phyloP scores from a whole-genome alignment of 176 grass and related monocot species.

The Poa annua region DNA sequence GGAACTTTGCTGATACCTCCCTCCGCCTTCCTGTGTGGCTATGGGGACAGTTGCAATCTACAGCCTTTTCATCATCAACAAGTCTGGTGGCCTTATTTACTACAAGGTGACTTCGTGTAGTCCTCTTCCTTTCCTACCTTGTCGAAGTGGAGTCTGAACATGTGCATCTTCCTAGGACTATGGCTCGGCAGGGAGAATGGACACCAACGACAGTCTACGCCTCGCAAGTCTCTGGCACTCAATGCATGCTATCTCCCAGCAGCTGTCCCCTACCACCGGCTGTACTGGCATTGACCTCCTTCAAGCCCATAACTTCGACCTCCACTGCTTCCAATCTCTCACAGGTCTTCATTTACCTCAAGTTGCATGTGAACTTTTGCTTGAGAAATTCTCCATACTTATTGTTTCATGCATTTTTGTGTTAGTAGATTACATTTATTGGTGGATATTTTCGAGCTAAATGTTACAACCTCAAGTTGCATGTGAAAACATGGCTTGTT shows the following conservation, averaged over 20 bases:
- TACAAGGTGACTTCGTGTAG: constrained; percentile 63
- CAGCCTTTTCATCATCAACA: constrained; percentile 97
- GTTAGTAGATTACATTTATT: not conserved
- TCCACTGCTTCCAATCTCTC: constrained; percentile 93
- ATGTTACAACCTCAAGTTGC: not conserved
- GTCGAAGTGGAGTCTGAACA: constrained; percentile 21
- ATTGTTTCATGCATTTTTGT: no score
- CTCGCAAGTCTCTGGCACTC: constrained; percentile 97
- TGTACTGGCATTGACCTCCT: constrained; percentile 86
- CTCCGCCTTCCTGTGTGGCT: not conserved
- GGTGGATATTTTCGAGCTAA: not conserved
- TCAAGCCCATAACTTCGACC: constrained; percentile 88
- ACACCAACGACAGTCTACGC: constrained; percentile 89
- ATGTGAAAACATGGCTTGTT: not conserved
- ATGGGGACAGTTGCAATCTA: constrained; percentile 79
- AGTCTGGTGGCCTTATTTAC: constrained; percentile 95
- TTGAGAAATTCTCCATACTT: not conserved
- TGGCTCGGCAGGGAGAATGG: constrained; percentile 81
- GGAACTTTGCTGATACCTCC: not conserved
- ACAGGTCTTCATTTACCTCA: constrained; percentile 56
- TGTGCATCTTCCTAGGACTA: constrained; percentile 64
- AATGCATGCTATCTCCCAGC: constrained; percentile 98
- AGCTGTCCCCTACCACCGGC: constrained; percentile 73
- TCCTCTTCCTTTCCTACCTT: constrained; percentile 23
- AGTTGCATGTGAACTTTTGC: constrained; percentile 4